Conservation (phyloP, 768 basidiomycete genomes). For the Multifurca ochricompacta region DNA sequence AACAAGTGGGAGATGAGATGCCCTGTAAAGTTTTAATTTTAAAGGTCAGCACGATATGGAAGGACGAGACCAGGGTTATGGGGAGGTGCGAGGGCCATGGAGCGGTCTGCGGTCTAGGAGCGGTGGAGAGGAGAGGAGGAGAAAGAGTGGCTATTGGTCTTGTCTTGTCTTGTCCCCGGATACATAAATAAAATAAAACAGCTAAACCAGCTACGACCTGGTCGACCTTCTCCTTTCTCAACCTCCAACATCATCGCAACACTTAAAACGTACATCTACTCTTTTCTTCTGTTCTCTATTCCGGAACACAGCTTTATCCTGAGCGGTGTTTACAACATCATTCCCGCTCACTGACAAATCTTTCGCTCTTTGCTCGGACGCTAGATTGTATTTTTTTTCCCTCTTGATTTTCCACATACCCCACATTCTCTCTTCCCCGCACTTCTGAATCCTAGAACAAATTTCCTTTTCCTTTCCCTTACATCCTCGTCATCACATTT, state of each 20-base stretch:
- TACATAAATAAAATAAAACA: too few species aligned
- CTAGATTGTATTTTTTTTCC: background rate
- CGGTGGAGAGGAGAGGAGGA: too few species aligned
- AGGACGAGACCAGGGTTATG: too few species aligned
- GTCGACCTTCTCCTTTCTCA: background rate
- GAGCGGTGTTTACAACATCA: background rate
- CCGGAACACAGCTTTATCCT: background rate
- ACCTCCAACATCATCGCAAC: background rate
- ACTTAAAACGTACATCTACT: background rate
- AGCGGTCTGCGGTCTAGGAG: too few species aligned
- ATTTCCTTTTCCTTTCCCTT: background rate
- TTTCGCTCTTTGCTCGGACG: constrained; percentile 1
- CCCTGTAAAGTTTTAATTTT: too few species aligned
- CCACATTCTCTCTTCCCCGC: background rate
- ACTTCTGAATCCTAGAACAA: background rate
- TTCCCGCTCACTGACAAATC: constrained; percentile 9
- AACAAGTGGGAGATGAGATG: too few species aligned
- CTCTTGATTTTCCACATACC: constrained; percentile 1
- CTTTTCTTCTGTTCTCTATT: background rate
- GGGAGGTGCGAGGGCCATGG: too few species aligned
- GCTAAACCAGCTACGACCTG: background rate
- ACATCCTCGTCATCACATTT: constrained; percentile 2
- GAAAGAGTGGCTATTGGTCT: too few species aligned
- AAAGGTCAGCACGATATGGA: too few species aligned
- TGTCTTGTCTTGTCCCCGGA: too few species aligned